A percentile compares a stretch with the other conserved stretches of the same genome.
These are phyloP conservation scores for Pseudogymnoascus sp. DNA, from an alignment of 2,329 filamentous ascomycete species.

Conservation along the genomic window DNA sequence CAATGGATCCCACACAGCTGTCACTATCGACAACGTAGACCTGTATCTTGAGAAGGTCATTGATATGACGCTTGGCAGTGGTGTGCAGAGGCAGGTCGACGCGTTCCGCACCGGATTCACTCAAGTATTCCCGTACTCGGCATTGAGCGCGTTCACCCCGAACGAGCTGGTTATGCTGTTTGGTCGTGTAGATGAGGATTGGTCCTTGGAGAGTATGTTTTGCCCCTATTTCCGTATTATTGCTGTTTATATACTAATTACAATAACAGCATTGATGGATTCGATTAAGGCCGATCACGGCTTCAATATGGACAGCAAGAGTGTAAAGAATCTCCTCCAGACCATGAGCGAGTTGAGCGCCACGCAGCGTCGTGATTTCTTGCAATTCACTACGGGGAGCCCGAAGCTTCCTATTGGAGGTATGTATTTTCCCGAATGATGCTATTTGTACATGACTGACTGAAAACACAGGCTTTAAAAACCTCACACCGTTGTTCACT, in stretches of 20 bases:
- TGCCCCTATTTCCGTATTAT: background rate
- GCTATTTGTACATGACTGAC: conserved; percentile 26
- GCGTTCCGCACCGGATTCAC: conserved; percentile 89
- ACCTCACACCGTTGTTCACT: conserved; percentile 94
- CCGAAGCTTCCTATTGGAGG: conserved; percentile 97
- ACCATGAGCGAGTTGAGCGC: conserved; percentile 81
- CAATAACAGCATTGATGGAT: conserved; percentile 70
- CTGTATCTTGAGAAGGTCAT: conserved; percentile 81
- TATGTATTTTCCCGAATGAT: conserved; percentile 38
- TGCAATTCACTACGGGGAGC: conserved; percentile 96
- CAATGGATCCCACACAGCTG: conserved; percentile 62
- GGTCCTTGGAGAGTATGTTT: conserved; percentile 87
- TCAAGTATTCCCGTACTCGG: conserved; percentile 90
- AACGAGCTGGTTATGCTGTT: conserved; percentile 93
- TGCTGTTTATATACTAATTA: conserved; percentile 17
- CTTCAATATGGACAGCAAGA: conserved; percentile 97
- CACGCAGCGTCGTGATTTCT: conserved; percentile 76
- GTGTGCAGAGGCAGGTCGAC: conserved; percentile 81
- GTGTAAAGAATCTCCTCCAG: conserved; percentile 84
- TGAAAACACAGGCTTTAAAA: conserved; percentile 69
- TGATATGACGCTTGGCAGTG: conserved; percentile 81
- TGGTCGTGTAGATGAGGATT: conserved; percentile 87
- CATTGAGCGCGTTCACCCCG: conserved; percentile 86
- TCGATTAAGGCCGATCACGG: conserved; percentile 98
- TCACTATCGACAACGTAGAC: conserved; percentile 89